Evolutionary conservation across 2,329 filamentous ascomycete genomes (phyloP), one percentile per base, ranked within the genome.

Genomic region (Cladobotryum protrusum): DNA sequence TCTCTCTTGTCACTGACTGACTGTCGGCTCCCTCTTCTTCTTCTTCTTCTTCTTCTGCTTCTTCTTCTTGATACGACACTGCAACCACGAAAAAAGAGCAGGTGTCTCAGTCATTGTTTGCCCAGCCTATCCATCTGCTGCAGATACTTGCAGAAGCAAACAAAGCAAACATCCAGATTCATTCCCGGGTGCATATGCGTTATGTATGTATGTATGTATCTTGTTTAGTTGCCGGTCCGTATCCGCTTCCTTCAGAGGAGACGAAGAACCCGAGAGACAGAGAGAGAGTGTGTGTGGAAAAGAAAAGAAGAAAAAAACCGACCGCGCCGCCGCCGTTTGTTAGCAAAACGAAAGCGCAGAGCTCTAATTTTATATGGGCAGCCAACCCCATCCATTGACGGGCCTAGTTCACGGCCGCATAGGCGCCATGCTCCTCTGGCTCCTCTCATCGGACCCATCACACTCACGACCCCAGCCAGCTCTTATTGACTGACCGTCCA

Each of bases 291-390:
- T n/a, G n/a, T n/a, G n/a, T n/a, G n/a, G n/a, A n/a, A n/a, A 24
- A 7, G 7, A 7, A 24, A 7, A 24, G 20, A 24, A 7, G 11
- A 8, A 29, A 35, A 44, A 51, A 45, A 44, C 39, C 40, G 49
- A 39, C 47, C 39, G 45, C 49, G 45, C 32, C 42, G 35, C 43
- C 49, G 48, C 24, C 49, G 40, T 46, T 44, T 45, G 36, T 29
- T 29, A 29, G 24, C 24, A 29, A 6, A 39, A 37, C 19, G 45
- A 55, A 40, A 20, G 37, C 36, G 41, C 57, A 62, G 56, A 62
- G 65, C 62, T 65, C 69, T 73, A 70, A 72, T 73, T 71, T 73
- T 69, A 73, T 70, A 70, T 67, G 63, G n/a, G 60, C 54, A 59
- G 64, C 55, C 60, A 56, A 56, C 53, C 48, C 59, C 66, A 62